These are phyloP conservation scores for Thalassiosira sp. DNA, from an alignment of 352 stramenopile species.

Conservation along the genomic window DNA sequence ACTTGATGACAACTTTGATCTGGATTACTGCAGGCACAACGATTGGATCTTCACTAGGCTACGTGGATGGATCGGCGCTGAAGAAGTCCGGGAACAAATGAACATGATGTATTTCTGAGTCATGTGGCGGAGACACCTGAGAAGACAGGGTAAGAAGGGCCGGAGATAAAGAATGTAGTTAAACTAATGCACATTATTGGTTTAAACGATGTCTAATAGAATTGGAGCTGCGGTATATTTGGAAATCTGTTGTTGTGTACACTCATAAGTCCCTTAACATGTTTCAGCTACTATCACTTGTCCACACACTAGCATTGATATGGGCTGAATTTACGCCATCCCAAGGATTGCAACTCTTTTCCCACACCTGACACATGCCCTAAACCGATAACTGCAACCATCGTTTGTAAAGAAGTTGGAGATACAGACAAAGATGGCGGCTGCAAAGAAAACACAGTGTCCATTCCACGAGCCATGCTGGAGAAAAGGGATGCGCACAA, in stretches of 20 bases:
- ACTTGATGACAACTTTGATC: slow-evolving; percentile 44
- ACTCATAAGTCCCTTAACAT: too few relatives aligned
- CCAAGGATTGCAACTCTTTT: slow-evolving; percentile 33
- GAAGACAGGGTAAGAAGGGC: too few relatives aligned
- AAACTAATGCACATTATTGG: too few relatives aligned
- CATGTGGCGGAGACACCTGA: too few relatives aligned
- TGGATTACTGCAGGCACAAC: slow-evolving; percentile 67
- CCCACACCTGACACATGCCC: slow-evolving; percentile 37
- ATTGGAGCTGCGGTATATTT: too few relatives aligned
- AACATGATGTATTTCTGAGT: too few relatives aligned
- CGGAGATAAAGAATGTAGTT: too few relatives aligned
- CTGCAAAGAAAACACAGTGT: slow-evolving; percentile 15
- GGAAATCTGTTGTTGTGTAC: too few relatives aligned
- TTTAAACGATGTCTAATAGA: too few relatives aligned
- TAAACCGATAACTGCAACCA: slow-evolving; percentile 36
- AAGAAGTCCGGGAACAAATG: slow-evolving; percentile 51
- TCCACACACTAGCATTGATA: neutral
- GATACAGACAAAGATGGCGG: slow-evolving; percentile 12
- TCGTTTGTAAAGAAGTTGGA: slow-evolving; percentile 12
- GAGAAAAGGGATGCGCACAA: too few relatives aligned
- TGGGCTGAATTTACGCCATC: slow-evolving; percentile 15
- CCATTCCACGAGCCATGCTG: slow-evolving; percentile 39
- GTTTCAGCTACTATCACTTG: slow-evolving; percentile 1
- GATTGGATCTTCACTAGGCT: slow-evolving; percentile 48
- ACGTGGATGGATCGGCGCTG: slow-evolving; percentile 50